Conservation (phyloP, 306 rosid species). For the Adenanthera pavonina region DNA sequence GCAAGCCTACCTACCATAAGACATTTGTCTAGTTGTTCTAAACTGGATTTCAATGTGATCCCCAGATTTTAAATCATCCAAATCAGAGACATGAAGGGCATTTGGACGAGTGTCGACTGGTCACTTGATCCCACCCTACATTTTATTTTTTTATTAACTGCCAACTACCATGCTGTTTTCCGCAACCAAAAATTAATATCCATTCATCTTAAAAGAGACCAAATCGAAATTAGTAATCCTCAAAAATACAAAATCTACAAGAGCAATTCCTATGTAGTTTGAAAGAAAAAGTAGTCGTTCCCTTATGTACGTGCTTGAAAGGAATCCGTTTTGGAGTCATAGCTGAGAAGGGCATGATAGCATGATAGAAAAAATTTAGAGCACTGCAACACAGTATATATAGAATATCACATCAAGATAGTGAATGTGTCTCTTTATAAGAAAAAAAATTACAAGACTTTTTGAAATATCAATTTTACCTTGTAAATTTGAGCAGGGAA, state of each 20-base stretch:
- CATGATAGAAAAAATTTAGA: background rate
- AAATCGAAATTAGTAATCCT: background rate
- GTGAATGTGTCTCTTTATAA: background rate
- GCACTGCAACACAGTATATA: slow-evolving; percentile 41
- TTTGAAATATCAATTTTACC: slow-evolving; percentile 35
- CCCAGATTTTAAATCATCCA: slow-evolving; percentile 55
- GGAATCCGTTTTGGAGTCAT: slow-evolving; percentile 53
- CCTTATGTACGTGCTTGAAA: slow-evolving; percentile 70
- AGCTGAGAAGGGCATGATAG: slow-evolving; percentile 57
- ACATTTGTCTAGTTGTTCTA: slow-evolving; percentile 57
- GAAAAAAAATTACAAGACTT: background rate
- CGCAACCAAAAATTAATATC: slow-evolving; percentile 31
- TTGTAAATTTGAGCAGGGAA: slow-evolving; percentile 83
- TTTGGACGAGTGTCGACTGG: slow-evolving; percentile 53
- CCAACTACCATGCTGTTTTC: slow-evolving; percentile 62
- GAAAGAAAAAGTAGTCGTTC: background rate
- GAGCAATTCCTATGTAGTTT: background rate
- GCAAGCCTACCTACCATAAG: slow-evolving; percentile 52
- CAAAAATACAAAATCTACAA: background rate
- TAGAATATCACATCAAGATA: slow-evolving; percentile 29
- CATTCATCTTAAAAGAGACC: background rate
- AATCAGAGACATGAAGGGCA: slow-evolving; percentile 55
- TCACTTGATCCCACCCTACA: slow-evolving; percentile 63
- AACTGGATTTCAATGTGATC: slow-evolving; percentile 80
- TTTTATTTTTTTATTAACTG: slow-evolving; percentile 46